Evolutionary conservation across 140 eudicot species (phyloP).

Genomic region (Artemisia princeps): DNA sequence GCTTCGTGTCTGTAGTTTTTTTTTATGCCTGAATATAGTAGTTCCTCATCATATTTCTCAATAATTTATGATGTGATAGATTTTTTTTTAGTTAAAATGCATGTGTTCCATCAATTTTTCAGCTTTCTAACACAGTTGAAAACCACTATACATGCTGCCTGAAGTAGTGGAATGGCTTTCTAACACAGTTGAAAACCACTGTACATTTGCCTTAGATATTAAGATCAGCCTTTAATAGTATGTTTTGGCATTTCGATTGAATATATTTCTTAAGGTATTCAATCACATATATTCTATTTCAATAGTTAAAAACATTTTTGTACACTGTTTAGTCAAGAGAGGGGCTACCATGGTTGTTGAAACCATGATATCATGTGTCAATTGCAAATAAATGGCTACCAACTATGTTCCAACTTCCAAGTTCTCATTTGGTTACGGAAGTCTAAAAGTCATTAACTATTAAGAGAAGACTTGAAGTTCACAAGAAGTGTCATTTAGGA

Average conservation of each 20-base stretch:
- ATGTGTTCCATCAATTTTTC: neutral
- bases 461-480: neutral
- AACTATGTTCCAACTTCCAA: neutral
- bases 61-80: neutral
- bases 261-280: neutral
- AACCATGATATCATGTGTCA: no score
- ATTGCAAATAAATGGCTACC: no score
- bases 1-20: neutral
- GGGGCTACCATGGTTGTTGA: no score
- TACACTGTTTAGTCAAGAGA: no score
- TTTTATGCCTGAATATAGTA: neutral
- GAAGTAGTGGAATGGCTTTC: neutral
- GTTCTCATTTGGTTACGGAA: neutral
- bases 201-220: neutral
- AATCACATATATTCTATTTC: neutral
- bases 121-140: neutral
- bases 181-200: neutral
- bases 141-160: neutral
- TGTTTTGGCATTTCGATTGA: constrained; percentile 5
- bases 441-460: neutral
- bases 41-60: neutral
- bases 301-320: neutral
- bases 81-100: neutral
- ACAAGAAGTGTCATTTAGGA: neutral
- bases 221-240: neutral